Percentiles rank a stretch among this genome's conserved stretches.
Evolutionary conservation across 139 green algal species (phyloP).

Genomic region (Marvania coccoides): DNA sequence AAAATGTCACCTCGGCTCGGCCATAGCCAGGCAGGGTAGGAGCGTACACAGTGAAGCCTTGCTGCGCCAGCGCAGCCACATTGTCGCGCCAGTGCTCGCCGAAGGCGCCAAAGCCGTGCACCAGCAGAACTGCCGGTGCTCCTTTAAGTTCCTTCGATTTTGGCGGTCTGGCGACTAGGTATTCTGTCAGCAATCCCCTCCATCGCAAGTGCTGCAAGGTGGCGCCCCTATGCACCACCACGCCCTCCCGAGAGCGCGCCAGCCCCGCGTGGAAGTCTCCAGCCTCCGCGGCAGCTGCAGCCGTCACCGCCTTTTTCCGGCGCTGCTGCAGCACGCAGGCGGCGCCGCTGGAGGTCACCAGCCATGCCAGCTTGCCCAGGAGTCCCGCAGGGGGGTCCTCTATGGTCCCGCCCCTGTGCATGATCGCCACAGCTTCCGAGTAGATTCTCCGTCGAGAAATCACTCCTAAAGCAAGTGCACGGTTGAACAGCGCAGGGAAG

Average conservation of each 20-base stretch:
- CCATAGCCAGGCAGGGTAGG: slow-evolving; percentile 76
- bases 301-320: slow-evolving; percentile 26
- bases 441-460: slow-evolving; percentile 41
- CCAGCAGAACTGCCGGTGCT: slow-evolving; percentile 67
- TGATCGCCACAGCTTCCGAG: neutral
- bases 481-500: slow-evolving; percentile 53
- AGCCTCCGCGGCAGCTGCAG: slow-evolving; percentile 33
- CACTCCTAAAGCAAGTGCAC: slow-evolving; percentile 40
- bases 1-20: no score
- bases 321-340: neutral
- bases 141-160: slow-evolving; percentile 3
- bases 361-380: slow-evolving; percentile 16
- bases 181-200: slow-evolving; percentile 59
- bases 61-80: slow-evolving; percentile 43
- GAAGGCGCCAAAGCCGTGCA: slow-evolving; percentile 97
- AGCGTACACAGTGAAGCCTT: slow-evolving; percentile 71
- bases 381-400: neutral
- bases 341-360: slow-evolving; percentile 9
- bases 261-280: slow-evolving; percentile 60
- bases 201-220: slow-evolving; percentile 48
- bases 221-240: slow-evolving; percentile 1
- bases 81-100: slow-evolving; percentile 84
- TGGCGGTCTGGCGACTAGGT: slow-evolving; percentile 33
- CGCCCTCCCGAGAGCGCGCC: slow-evolving; percentile 16
- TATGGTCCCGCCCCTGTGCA: no score